Percentiles rank a stretch among this genome's conserved stretches.
These are phyloP conservation scores for Laburnicola sp. DNA, from an alignment of 2,329 filamentous ascomycete genomes.

Conservation along the genomic window DNA sequence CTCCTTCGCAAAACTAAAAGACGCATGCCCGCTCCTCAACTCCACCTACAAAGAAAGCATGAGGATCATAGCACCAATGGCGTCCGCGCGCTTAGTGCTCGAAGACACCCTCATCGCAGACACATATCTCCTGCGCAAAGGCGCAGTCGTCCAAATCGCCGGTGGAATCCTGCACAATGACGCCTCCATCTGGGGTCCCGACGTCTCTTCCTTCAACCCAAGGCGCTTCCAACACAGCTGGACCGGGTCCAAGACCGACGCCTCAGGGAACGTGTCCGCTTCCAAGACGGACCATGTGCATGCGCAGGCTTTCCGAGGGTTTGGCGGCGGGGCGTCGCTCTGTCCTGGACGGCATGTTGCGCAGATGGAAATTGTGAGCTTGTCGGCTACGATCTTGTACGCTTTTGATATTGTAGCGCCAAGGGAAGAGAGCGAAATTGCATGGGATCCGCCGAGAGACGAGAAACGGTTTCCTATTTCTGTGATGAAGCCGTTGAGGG, in stretches of 20 bases:
- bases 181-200: conserved; percentile 50
- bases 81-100: conserved; percentile 47
- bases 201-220: conserved; percentile 49
- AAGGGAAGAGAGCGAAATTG: conserved; percentile 11
- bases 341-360: conserved; percentile 46
- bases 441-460: conserved; percentile 25
- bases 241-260: conserved; percentile 21
- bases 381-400: conserved; percentile 32
- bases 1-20: conserved; percentile 45
- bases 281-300: conserved; percentile 24
- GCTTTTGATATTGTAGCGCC: conserved; percentile 36
- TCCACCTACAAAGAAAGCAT: conserved; percentile 26
- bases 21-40: conserved; percentile 49
- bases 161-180: conserved; percentile 51
- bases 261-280: conserved; percentile 16
- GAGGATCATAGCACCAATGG: conserved; percentile 46
- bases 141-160: conserved; percentile 50
- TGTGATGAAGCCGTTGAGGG: conserved; percentile 12
- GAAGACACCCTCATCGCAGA: conserved; percentile 49
- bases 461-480: conserved; percentile 11
- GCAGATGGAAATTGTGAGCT: conserved; percentile 35
- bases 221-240: conserved; percentile 44
- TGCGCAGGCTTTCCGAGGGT: conserved; percentile 35
- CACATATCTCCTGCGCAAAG: conserved; percentile 51
- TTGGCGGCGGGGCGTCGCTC: conserved; percentile 38